phyloP scores from a whole-genome alignment of 2,329 filamentous ascomycete species.

The Penicillium expansum region DNA sequence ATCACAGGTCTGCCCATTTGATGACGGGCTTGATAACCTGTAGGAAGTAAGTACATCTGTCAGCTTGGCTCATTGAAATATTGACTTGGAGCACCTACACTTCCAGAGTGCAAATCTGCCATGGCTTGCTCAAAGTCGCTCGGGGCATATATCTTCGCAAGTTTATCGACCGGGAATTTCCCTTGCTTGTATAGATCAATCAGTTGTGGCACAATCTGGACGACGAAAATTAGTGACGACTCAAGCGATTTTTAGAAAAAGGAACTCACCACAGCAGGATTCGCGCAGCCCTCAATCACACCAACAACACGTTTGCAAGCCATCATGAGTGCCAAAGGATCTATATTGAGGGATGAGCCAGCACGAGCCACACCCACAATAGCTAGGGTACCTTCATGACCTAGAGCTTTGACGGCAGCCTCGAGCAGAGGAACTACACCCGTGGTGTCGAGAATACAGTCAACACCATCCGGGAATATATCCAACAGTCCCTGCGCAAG shows the following conservation, averaged over 20 bases:
- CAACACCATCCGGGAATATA: constrained; percentile 27
- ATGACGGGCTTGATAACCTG: constrained; percentile 22
- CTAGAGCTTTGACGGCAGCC: constrained; percentile 30
- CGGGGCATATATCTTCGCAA: constrained; percentile 30
- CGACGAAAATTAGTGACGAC: background rate
- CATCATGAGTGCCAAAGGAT: constrained; percentile 27
- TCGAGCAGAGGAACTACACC: constrained; percentile 31
- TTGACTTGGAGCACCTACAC: background rate
- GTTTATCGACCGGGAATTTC: constrained; percentile 36
- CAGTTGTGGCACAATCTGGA: constrained; percentile 34
- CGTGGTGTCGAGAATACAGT: constrained; percentile 34
- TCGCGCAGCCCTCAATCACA: constrained; percentile 34
- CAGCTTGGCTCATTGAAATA: background rate
- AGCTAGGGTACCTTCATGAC: constrained; percentile 31
- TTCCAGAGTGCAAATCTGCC: constrained; percentile 17
- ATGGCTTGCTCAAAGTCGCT: constrained; percentile 14
- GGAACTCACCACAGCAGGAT: constrained; percentile 21
- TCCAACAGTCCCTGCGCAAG: constrained; percentile 30
- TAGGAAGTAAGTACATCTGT: background rate
- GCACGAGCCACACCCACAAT: constrained; percentile 35
- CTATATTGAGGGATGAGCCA: constrained; percentile 25
- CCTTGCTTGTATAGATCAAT: constrained; percentile 33
- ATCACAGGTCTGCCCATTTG: constrained; percentile 14
- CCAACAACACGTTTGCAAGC: constrained; percentile 32
- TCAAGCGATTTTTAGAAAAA: background rate